These are phyloP conservation scores for Trichoderma brevicompactum DNA, from an alignment of 2,329 filamentous ascomycete genomes.

Conservation along the genomic window DNA sequence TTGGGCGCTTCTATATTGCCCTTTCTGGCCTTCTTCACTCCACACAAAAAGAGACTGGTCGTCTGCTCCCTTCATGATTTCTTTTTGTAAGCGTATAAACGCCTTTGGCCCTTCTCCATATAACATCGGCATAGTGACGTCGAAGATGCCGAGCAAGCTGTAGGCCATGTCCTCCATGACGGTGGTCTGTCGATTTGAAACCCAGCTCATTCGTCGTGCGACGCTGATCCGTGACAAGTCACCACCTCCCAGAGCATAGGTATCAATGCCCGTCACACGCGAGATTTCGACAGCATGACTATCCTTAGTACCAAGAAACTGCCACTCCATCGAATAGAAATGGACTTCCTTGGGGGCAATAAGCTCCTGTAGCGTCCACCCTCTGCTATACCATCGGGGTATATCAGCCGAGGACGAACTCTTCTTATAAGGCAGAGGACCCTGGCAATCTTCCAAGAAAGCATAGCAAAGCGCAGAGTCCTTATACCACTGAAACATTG, in stretches of 20 bases:
- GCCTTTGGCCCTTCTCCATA: conserved; percentile 31
- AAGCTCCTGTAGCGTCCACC: conserved; percentile 63
- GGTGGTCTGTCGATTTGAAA: conserved; percentile 28
- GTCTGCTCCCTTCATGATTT: background rate
- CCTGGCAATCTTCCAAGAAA: conserved; percentile 30
- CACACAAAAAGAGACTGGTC: too few species aligned
- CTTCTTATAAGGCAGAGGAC: conserved; percentile 16
- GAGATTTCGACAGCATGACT: background rate
- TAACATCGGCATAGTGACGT: conserved; percentile 31
- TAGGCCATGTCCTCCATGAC: conserved; percentile 32
- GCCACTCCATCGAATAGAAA: background rate
- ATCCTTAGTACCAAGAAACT: background rate
- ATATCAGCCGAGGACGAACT: background rate
- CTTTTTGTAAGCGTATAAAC: background rate
- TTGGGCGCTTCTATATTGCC: too few species aligned
- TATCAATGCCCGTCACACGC: background rate
- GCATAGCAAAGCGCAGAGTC: background rate
- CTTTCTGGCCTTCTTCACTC: too few species aligned
- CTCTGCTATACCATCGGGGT: conserved; percentile 42
- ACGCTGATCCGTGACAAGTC: background rate
- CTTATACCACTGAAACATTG: conserved; percentile 7
- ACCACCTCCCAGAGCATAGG: background rate
- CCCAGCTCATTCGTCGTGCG: conserved; percentile 30
- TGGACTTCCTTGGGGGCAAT: background rate
- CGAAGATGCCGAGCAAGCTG: conserved; percentile 31